Base-by-base conservation (phyloP, 257 asterid species). In the Solanum bulbocastanum region DNA sequence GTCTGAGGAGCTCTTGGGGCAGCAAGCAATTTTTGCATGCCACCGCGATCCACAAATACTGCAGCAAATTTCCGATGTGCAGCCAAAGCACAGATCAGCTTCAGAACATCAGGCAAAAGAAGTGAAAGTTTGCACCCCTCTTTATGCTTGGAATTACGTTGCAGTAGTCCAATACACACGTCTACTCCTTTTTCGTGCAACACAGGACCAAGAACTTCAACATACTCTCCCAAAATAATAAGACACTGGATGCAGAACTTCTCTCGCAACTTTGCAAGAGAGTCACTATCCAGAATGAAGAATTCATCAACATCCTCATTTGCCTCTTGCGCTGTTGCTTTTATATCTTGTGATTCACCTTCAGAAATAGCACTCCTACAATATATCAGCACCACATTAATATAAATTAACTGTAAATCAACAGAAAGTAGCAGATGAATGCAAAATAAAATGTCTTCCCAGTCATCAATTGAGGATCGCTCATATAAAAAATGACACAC, bases 171-270 rank as follows among this genome's bases (percentile, higher is more conserved):
- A 89, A 97, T 94, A 91, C 96, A 94, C 83, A 97, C 99, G 87
- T 97, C 99, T 36, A 97, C 99, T 74, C 99, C 99, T 88, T 94
- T 96, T 92, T 97, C 99, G 88, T 94, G 98, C 84, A 97, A 95
- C 75, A 97, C 98, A 86, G 99, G 99, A 75, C 98, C 99, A 79
- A 97, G 99, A 89, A 96, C 99, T 92, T 97, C 99, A 88, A 97
- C 98, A 90, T 97, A 97, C 92, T 96, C 99, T 85, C 99, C 99
- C 85, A 97, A 90, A 90, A 91, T 89, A 46, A 91, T 94, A 89
- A 97, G 99, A 90, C 99, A 97, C 90, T 96, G 98, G 71, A 97
- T 94, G 91, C 97, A 97, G 82, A 94, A 96, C 88, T 94, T 97
- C 90, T 97, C 99, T 89, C 98, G 90, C 75, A 97, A 93, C 92